A percentile compares a stretch with the other conserved stretches of the same genome.
phyloP scores from a whole-genome alignment of 768 basidiomycete genomes.

The Sarcomyxa edulis region DNA sequence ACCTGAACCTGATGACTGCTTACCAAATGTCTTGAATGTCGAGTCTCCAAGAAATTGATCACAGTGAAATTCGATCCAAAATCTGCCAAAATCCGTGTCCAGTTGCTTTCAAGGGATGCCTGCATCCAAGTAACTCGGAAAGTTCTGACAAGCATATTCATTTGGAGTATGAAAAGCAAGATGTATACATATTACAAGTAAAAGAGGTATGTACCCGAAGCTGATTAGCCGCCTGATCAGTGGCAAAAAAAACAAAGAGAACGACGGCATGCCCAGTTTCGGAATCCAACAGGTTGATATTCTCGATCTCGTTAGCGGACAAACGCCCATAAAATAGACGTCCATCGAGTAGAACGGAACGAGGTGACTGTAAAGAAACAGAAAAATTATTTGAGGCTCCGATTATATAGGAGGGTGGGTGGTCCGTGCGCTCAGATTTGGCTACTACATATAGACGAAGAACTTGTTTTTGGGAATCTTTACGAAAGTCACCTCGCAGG shows the following conservation, averaged over 20 bases:
- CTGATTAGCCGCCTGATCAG: slow-evolving; percentile 69
- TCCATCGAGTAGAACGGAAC: slow-evolving; percentile 14
- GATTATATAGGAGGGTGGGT: slow-evolving; percentile 17
- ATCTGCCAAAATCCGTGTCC: too few relatives aligned
- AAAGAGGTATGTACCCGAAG: slow-evolving; percentile 61
- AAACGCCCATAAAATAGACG: slow-evolving; percentile 8
- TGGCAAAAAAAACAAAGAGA: slow-evolving; percentile 27
- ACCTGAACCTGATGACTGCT: too few relatives aligned
- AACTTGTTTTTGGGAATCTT: slow-evolving; percentile 38
- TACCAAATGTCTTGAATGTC: too few relatives aligned
- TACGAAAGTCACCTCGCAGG: slow-evolving; percentile 69
- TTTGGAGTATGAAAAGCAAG: too few relatives aligned
- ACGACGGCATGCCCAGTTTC: slow-evolving; percentile 71
- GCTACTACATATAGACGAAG: slow-evolving; percentile 6
- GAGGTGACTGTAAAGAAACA: slow-evolving; percentile 22
- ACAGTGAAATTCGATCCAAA: too few relatives aligned
- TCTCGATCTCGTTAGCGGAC: slow-evolving; percentile 33
- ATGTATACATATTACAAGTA: too few relatives aligned
- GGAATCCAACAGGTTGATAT: slow-evolving; percentile 36
- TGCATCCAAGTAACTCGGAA: too few relatives aligned
- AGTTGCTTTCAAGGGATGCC: too few relatives aligned
- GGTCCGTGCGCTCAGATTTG: slow-evolving; percentile 51
- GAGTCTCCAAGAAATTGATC: too few relatives aligned
- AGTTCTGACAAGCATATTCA: too few relatives aligned
- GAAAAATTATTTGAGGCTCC: slow-evolving; percentile 9